Evolutionary conservation across 2,329 filamentous ascomycete genomes (phyloP).

Genomic region (Fusarium abutilonis): DNA sequence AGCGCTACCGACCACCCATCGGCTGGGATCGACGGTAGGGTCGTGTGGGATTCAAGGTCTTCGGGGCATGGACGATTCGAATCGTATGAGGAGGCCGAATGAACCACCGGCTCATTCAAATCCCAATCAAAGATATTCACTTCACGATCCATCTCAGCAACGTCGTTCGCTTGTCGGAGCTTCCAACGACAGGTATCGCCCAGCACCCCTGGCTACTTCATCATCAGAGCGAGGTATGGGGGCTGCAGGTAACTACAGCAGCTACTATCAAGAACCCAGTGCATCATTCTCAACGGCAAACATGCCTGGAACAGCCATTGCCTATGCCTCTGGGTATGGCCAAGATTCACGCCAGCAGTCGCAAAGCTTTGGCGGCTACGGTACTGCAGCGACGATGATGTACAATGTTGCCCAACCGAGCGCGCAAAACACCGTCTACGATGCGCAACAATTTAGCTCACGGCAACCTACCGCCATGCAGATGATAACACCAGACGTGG

Average conservation of each 20-base stretch:
- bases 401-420: conserved; percentile 78
- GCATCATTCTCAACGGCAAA: conserved; percentile 64
- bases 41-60: conserved; percentile 62
- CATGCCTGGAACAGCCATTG: conserved; percentile 64
- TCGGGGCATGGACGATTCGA: conserved; percentile 81
- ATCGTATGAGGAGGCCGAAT: conserved; percentile 77
- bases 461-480: conserved; percentile 82
- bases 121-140: conserved; percentile 63
- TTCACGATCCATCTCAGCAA: conserved; percentile 61
- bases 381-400: conserved; percentile 72
- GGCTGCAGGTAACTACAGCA: conserved; percentile 65
- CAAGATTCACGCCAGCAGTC: conserved; percentile 68
- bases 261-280: conserved; percentile 67
- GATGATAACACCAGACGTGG: conserved; percentile 62
- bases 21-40: conserved; percentile 68
- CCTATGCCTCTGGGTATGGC: conserved; percentile 73
- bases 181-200: conserved; percentile 58
- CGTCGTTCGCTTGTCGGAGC: conserved; percentile 49
- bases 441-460: conserved; percentile 77
- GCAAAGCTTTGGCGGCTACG: conserved; percentile 67
- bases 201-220: conserved; percentile 61
- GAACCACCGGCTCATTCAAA: conserved; percentile 73
- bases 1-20: conserved; percentile 66
- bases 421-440: conserved; percentile 74
- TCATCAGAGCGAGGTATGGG: conserved; percentile 62